Base-by-base conservation (phyloP, 139 green algal species). In the Astrephomene gubernaculifera region DNA sequence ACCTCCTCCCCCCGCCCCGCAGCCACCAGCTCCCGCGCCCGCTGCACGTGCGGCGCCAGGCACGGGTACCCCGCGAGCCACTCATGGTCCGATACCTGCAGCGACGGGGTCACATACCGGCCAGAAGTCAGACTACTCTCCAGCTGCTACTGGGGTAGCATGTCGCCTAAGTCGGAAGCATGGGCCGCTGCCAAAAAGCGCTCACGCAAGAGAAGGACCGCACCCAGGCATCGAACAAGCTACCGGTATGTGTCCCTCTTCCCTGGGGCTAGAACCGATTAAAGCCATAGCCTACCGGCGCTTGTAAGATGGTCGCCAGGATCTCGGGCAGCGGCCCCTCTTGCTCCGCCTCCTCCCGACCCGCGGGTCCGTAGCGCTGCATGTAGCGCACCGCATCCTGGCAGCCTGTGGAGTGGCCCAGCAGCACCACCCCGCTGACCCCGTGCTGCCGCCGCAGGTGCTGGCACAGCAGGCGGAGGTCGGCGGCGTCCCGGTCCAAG, bases 371-470 rank as follows among this genome's bases (percentile, higher is more conserved):
- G 52, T 63, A 57, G 0, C 86, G 57, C 31, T 61, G 68, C 39
- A 76, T 31, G 44, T 89, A 96, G 12, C 92, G 86, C 39, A 96
- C 92, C 17, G 87, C 81, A 74, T 96, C 94, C 70, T 97, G 94
- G 82, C 94, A 96, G 17, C 94, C 94, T 3, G 95, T 97, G 43
- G 82, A 92, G 78, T 96, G 94, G 0, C 94, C 94, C 39, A 95
- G 64, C 2, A 97, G 73, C 29, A 96, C 88, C 5, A 93, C 24
- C 4, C 53, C 90, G 45, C 81, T 25, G 27, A 86, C 87, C 44
- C 43, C 75, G 24, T 91, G 74, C 45, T 88, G 49, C 4, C 8
- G 39, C 29, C 76, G 78, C 17, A 95, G 85, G 74, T 80, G 49
- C 0, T 61, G 5, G n/a, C 70, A 61, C 33, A 97, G 90, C 53